These are phyloP conservation scores for Sugiyamaella sp. DNA, from an alignment of 1,139 yeast species.

Conservation along the genomic window DNA sequence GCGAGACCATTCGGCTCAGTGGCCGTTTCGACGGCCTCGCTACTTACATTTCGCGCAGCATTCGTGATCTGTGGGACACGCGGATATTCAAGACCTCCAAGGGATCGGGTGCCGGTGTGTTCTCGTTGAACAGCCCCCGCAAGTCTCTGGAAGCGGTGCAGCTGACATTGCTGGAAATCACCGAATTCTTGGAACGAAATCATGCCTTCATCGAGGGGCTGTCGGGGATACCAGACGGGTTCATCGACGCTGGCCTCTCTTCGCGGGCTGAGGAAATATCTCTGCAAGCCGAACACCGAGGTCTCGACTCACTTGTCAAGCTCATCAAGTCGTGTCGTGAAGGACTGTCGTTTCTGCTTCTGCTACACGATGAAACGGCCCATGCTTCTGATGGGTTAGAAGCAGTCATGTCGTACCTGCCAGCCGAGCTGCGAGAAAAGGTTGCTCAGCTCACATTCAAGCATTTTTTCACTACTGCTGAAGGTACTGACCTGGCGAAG, in stretches of 20 bases:
- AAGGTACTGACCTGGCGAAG: constrained; percentile 70
- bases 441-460: constrained; percentile 68
- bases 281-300: constrained; percentile 88
- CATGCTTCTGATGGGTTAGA: constrained; percentile 48
- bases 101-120: constrained; percentile 21
- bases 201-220: constrained; percentile 48
- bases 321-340: constrained; percentile 82
- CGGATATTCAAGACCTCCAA: constrained; percentile 58
- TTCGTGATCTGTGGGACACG: constrained; percentile 76
- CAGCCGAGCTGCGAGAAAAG: constrained; percentile 66
- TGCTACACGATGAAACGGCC: constrained; percentile 74
- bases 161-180: constrained; percentile 40
- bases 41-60: constrained; percentile 72
- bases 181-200: constrained; percentile 44
- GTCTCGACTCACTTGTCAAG: constrained; percentile 75
- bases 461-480: constrained; percentile 70
- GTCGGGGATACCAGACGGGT: constrained; percentile 42
- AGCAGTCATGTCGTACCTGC: constrained; percentile 70
- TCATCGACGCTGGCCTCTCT: constrained; percentile 20
- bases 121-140: constrained; percentile 27
- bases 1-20: constrained; percentile 71
- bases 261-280: constrained; percentile 56
- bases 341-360: constrained; percentile 83
- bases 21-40: constrained; percentile 94
- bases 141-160: constrained; percentile 39